Percentiles rank a stretch among this genome's conserved stretches.
These are phyloP conservation scores for Rhododendron kiyosumense DNA, from an alignment of 148 eudicot genomes.

Conservation along the genomic window DNA sequence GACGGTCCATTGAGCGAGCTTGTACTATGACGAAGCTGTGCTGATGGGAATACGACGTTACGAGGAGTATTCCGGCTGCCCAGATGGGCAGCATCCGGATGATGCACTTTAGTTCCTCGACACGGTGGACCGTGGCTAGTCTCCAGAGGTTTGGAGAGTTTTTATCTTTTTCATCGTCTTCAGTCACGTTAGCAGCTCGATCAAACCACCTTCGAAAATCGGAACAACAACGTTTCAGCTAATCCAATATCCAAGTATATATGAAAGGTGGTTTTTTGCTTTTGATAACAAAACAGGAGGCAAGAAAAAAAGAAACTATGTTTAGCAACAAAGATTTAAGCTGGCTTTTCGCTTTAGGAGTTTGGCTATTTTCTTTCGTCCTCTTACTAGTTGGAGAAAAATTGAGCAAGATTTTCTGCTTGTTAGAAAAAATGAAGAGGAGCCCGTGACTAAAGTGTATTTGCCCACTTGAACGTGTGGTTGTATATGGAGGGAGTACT, in stretches of 20 bases:
- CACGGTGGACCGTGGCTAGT: conserved; percentile 52
- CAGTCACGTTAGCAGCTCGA: conserved; percentile 45
- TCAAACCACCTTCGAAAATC: conserved; percentile 44
- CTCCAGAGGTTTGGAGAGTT: conserved; percentile 47
- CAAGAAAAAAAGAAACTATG: too few species aligned
- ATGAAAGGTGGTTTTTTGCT: too few species aligned
- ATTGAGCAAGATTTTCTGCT: too few species aligned
- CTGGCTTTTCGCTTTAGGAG: too few species aligned
- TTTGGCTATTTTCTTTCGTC: too few species aligned
- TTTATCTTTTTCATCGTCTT: conserved; percentile 22
- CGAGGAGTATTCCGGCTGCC: conserved; percentile 42
- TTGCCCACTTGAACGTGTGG: too few species aligned
- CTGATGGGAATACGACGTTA: conserved; percentile 30
- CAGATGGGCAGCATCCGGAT: conserved; percentile 51
- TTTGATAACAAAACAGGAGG: too few species aligned
- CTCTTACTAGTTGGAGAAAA: too few species aligned
- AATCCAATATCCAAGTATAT: neutral
- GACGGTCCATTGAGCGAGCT: conserved; percentile 53
- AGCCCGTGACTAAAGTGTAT: too few species aligned
- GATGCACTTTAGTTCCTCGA: conserved; percentile 53
- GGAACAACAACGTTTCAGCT: neutral
- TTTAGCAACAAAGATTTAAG: too few species aligned
- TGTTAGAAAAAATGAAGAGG: too few species aligned
- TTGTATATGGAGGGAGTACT: too few species aligned
- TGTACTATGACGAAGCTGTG: conserved; percentile 42